Conservation (phyloP, 306 rosid genomes). For the Arachis stenosperma region DNA sequence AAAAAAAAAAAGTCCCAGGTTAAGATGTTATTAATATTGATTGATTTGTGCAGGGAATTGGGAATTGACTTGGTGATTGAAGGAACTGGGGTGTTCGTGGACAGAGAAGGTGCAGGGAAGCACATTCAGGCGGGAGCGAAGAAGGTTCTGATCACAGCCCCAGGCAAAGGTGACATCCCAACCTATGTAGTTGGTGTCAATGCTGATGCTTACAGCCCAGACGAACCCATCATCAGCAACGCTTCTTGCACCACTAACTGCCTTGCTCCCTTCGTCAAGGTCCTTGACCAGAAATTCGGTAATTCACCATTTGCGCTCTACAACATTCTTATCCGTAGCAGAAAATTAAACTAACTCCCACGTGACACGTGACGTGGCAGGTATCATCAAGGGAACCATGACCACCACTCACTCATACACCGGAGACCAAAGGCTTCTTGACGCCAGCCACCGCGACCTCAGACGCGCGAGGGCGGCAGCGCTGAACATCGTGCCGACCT, state of each 20-base stretch:
- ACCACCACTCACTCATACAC: constrained; percentile 99
- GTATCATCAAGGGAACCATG: constrained; percentile 98
- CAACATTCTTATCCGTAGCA: background rate
- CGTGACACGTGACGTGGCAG: constrained; percentile 32
- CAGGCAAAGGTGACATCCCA: constrained; percentile 98
- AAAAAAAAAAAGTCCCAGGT: too few relatives aligned
- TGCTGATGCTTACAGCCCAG: constrained; percentile 68
- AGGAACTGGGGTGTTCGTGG: constrained; percentile 98
- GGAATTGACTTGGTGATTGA: constrained; percentile 91
- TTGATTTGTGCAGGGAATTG: constrained; percentile 61
- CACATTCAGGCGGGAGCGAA: constrained; percentile 95
- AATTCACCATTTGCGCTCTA: constrained; percentile 24
- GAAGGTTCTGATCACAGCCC: constrained; percentile 97
- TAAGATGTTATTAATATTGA: too few relatives aligned
- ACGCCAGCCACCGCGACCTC: constrained; percentile 98
- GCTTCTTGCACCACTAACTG: constrained; percentile 99
- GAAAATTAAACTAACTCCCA: too few relatives aligned
- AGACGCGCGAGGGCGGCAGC: constrained; percentile 97
- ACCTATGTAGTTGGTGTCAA: constrained; percentile 97
- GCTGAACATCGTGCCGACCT: constrained; percentile 92
- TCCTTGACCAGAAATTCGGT: constrained; percentile 93
- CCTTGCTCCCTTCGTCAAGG: constrained; percentile 99
- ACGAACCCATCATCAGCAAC: constrained; percentile 88
- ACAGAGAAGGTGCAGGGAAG: constrained; percentile 95
- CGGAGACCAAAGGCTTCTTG: constrained; percentile 97